phyloP scores from a whole-genome alignment of 2,329 filamentous ascomycete genomes.

The Neofusicoccum kwambonambiense region DNA sequence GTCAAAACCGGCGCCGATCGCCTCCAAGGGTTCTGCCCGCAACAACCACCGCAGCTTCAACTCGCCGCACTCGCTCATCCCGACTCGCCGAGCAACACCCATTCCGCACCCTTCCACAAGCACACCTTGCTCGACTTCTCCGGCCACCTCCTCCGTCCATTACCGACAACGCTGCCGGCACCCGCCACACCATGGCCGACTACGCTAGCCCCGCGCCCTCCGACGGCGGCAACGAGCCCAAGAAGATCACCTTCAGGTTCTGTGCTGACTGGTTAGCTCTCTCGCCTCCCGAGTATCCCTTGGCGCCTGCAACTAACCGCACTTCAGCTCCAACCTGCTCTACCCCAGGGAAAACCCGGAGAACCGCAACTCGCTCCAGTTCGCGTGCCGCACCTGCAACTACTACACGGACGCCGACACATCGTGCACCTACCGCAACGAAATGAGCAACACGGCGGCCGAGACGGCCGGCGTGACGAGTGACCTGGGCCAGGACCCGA shows the following conservation, averaged over 20 bases:
- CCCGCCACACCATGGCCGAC: slow-evolving; percentile 1
- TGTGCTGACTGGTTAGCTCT: slow-evolving; percentile 81
- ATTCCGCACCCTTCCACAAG: neutral
- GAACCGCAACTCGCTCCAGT: slow-evolving; percentile 75
- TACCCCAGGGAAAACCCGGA: slow-evolving; percentile 93
- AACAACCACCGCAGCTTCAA: slow-evolving; percentile 6
- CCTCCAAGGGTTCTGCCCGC: slow-evolving; percentile 7
- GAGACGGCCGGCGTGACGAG: slow-evolving; percentile 97
- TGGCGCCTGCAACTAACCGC: neutral
- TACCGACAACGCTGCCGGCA: neutral
- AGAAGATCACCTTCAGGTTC: slow-evolving; percentile 95
- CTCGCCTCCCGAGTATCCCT: neutral
- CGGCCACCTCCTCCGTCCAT: neutral
- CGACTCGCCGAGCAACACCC: neutral
- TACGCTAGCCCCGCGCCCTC: slow-evolving; percentile 28
- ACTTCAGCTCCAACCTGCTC: slow-evolving; percentile 81
- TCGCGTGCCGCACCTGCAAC: slow-evolving; percentile 92
- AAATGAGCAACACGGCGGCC: slow-evolving; percentile 84
- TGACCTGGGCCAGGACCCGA: slow-evolving; percentile 96
- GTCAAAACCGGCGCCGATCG: slow-evolving; percentile 11
- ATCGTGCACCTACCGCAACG: slow-evolving; percentile 92
- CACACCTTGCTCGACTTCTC: neutral
- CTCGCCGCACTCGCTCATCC: neutral
- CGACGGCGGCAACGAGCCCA: slow-evolving; percentile 39
- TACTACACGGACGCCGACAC: slow-evolving; percentile 84